phyloP scores from a whole-genome alignment of 2,329 filamentous ascomycete genomes.

The Hansfordia pulvinata region DNA sequence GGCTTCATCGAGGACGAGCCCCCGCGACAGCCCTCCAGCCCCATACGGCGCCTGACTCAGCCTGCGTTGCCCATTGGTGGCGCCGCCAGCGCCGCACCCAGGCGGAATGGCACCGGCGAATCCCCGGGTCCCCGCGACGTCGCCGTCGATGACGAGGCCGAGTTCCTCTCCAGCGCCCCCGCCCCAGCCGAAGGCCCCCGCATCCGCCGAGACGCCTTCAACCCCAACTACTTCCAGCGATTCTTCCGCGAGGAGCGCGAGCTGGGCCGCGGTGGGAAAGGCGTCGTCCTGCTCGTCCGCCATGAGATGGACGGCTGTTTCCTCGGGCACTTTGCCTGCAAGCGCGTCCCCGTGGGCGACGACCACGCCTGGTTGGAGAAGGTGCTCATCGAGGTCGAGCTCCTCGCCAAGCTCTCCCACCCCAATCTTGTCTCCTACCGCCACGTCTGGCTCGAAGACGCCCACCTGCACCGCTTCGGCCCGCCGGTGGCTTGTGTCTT shows the following conservation, averaged over 20 bases:
- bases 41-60: conserved; percentile 38
- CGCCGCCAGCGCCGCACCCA: background rate
- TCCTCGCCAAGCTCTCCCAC: conserved; percentile 83
- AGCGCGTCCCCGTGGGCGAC: conserved; percentile 88
- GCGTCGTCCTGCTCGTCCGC: conserved; percentile 84
- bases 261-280: conserved; percentile 82
- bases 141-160: conserved; percentile 21
- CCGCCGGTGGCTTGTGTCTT: conserved; percentile 90
- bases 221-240: conserved; percentile 78
- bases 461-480: conserved; percentile 70
- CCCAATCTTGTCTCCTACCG: conserved; percentile 93
- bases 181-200: conserved; percentile 43
- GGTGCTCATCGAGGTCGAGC: conserved; percentile 80
- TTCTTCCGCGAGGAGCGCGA: conserved; percentile 87
- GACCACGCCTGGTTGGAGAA: conserved; percentile 94
- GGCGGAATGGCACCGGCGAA: conserved; percentile 7
- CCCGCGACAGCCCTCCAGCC: conserved; percentile 33
- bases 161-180: conserved; percentile 41
- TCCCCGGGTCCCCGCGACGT: conserved; percentile 13
- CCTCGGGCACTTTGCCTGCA: conserved; percentile 88
- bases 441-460: conserved; percentile 93
- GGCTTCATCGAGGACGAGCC: conserved; percentile 27
- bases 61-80: conserved; percentile 22
- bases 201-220: conserved; percentile 80
- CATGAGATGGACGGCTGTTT: conserved; percentile 84